Evolutionary conservation across 306 rosid genomes (phyloP).

Genomic region (Luffa acutangula): DNA sequence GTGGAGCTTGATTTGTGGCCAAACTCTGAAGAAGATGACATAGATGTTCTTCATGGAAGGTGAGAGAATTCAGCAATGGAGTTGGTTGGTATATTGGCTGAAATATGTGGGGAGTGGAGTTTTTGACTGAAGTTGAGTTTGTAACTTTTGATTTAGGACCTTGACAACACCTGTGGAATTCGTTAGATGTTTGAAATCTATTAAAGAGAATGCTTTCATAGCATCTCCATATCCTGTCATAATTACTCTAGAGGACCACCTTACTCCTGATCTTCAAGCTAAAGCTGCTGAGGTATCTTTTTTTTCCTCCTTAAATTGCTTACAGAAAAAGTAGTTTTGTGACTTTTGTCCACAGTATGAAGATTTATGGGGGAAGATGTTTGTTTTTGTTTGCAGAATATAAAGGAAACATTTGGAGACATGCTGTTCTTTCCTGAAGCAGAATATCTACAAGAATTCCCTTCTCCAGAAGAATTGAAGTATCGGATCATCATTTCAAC

Average conservation of each 20-base stretch:
- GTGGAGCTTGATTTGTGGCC: slow-evolving; percentile 96
- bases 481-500: slow-evolving; percentile 65
- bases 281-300: slow-evolving; percentile 65
- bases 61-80: slow-evolving; percentile 11
- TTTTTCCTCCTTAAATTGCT: neutral
- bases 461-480: slow-evolving; percentile 74
- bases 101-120: neutral
- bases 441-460: slow-evolving; percentile 52
- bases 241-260: slow-evolving; percentile 84
- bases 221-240: slow-evolving; percentile 74
- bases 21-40: slow-evolving; percentile 53
- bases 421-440: slow-evolving; percentile 48
- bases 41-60: slow-evolving; percentile 89
- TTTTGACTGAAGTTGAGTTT: neutral
- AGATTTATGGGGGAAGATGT: neutral
- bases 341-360: neutral
- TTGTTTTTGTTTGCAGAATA: slow-evolving; percentile 38
- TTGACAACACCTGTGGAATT: slow-evolving; percentile 81
- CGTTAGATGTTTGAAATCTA: slow-evolving; percentile 65
- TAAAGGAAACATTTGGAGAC: slow-evolving; percentile 58
- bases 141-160: slow-evolving; percentile 40
- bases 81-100: neutral
- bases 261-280: slow-evolving; percentile 67
- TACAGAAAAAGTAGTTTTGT: neutral
- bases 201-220: slow-evolving; percentile 72